Evolutionary conservation across 2,329 filamentous ascomycete genomes (phyloP).

Genomic region (Torrubiella hemipterigena): DNA sequence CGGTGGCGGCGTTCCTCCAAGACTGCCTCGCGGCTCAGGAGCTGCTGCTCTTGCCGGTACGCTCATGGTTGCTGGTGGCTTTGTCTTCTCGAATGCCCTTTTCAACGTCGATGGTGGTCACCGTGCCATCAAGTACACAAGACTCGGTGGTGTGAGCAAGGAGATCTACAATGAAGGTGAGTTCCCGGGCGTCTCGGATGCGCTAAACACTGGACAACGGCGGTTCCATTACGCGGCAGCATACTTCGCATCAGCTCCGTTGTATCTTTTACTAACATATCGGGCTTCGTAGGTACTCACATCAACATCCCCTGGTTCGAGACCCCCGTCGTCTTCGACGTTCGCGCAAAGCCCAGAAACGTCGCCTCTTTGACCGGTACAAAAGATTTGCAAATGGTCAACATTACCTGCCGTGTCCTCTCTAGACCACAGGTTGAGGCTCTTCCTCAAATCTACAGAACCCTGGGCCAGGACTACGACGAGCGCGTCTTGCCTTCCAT

Average conservation of each 20-base stretch:
- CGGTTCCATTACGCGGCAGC: no score
- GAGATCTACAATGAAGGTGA: constrained; percentile 93
- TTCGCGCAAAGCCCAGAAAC: constrained; percentile 93
- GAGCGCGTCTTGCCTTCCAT: constrained; percentile 94
- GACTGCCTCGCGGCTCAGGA: constrained; percentile 26
- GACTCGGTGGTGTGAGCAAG: constrained; percentile 83
- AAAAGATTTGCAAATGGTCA: constrained; percentile 99
- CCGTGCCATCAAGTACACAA: constrained; percentile 95
- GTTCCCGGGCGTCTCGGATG: constrained; percentile 5
- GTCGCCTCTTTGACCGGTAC: constrained; percentile 95
- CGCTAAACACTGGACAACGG: not conserved
- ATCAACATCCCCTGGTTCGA: constrained; percentile 94
- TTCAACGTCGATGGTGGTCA: constrained; percentile 95
- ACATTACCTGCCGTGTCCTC: constrained; percentile 98
- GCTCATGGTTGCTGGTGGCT: constrained; percentile 34
- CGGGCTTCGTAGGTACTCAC: constrained; percentile 61
- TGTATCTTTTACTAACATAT: not conserved
- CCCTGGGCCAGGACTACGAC: constrained; percentile 89
- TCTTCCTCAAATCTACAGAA: constrained; percentile 93
- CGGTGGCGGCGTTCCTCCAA: constrained; percentile 29
- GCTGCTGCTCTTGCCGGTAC: constrained; percentile 27
- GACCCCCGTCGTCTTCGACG: constrained; percentile 92
- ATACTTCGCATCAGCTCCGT: no score
- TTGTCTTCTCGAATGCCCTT: constrained; percentile 47
- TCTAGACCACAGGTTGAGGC: constrained; percentile 79